Base-by-base conservation (phyloP, 2,329 filamentous ascomycete genomes). In the Dothideomycetes sp. region DNA sequence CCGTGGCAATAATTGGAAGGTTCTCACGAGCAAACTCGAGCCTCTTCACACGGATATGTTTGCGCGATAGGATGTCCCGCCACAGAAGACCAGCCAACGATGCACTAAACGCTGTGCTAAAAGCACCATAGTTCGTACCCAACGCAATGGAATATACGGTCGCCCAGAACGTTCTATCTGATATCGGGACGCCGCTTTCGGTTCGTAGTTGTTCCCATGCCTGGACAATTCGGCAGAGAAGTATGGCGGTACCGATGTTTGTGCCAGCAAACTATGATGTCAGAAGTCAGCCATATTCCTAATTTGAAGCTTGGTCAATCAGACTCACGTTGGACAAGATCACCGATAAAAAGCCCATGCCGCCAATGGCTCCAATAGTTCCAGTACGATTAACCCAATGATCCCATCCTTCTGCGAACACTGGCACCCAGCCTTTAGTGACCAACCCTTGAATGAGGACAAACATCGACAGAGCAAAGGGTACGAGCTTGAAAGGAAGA, bases 101-200 rank as follows among this genome's bases (percentile, higher is more conserved):
- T 0, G 80, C 81, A 47, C 78, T 82, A 50, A 86, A 83, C 0
- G 79, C 78, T 0, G 76, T 74, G 53, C 79, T 83, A 53, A 84
- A 85, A 0, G 81, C 82, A 4, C 81, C 81, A 44, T 78, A 85
- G 56, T 86, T 85, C 45, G 84, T 78, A 2, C 80, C 80, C 0
- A 86, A 61, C 0, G 81, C 81, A 78, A 85, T 82, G 56, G 73
- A 74, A 57, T 85, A 85, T 0, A 85, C 74, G 0, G 80, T 82
- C 0, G 73, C 81, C 80, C 80, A 84, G 54, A 84, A 84, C 0
- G 73, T 81, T 3, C 80, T 70, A 30, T 84, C 63, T 10, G 64
- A 71, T 35, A 85, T 80, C 1, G 67, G 57, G 5, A 43, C 33
- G 0, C 60, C 59, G 27, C 65, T 70, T 0, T 48, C 44, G 1